These are phyloP conservation scores for Cyanidioschyzon merolae DNA, from an alignment of 23 red algal genomes.

Conservation along the genomic window DNA sequence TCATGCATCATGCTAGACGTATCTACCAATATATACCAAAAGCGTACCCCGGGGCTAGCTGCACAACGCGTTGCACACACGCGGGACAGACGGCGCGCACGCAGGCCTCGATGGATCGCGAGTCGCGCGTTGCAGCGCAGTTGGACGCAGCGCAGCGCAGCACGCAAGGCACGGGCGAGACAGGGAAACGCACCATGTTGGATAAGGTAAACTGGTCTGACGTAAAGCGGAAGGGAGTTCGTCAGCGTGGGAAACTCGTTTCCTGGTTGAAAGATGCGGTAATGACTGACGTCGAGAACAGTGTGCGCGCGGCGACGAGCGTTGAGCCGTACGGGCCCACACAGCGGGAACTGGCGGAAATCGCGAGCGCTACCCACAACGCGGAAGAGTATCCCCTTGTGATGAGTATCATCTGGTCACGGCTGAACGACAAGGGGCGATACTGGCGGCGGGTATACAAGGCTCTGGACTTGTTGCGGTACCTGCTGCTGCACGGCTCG, in stretches of 20 bases:
- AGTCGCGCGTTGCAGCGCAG: no score
- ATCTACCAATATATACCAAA: no score
- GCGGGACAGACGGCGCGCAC: no score
- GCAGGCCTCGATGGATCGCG: no score
- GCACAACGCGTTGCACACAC: no score
- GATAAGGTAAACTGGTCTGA: constrained; percentile 74
- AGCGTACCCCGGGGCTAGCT: no score
- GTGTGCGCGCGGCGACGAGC: constrained; percentile 56
- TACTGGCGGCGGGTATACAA: constrained; percentile 88
- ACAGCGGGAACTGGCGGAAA: constrained; percentile 53
- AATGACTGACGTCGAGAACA: constrained; percentile 97
- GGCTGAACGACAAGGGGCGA: constrained; percentile 42
- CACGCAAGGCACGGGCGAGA: neutral
- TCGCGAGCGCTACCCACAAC: constrained; percentile 59
- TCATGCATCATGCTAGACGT: no score
- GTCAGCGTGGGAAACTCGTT: constrained; percentile 40
- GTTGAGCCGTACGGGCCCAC: constrained; percentile 63
- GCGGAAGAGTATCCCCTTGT: constrained; percentile 76
- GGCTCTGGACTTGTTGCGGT: constrained; percentile 57
- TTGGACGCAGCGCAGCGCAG: no score
- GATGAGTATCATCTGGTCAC: constrained; percentile 78
- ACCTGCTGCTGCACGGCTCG: constrained; percentile 66
- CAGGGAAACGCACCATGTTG: constrained; percentile 20
- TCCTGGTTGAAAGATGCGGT: constrained; percentile 70
- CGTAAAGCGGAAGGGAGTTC: constrained; percentile 42